Base-by-base conservation (phyloP, 768 basidiomycete genomes). In the Grammothele lineata region DNA sequence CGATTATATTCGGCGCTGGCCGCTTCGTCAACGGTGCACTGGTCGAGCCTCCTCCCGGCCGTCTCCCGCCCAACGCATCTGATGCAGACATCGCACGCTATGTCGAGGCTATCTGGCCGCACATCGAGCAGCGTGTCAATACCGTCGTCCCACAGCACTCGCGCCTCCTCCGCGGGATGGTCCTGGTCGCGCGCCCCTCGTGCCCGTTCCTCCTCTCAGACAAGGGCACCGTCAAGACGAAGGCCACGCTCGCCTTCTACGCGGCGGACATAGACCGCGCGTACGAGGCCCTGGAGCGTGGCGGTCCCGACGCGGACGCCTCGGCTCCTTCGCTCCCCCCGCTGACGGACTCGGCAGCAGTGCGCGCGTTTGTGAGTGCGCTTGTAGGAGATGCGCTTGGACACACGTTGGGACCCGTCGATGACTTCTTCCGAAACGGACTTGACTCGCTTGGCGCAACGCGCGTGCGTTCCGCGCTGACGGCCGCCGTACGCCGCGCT, bases 201-300 rank as follows among this genome's bases (percentile, higher is more conserved):
- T 57, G 53, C 24, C 62, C 62, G 4, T 62, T 65, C 47, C 21
- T 47, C 6, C 33, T 53, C n/a, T 58, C 55, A 6, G 54, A 54
- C 37, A 57, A 57, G 33, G 42, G 42, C 17, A 56, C 53, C 9
- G 40, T 53, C n/a, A 44, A 43, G 37, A 45, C 21, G 11, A 40
- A 45, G 27, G 52, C 40, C 8, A 38, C 51, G 9, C 37, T 70
- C 18, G 37, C 51, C 1, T 53, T 49, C 1, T 76, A 77, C 49
- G 62, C 61, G 9, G 47, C 55, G 0, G 76, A 78, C 46, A 75
- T 75, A 42, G 57, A 70, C 23, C 37, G 37, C 12, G 37, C 37
- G 37, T 38, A 38, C 37, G 37, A 60, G 57, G 2, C 37, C 66
- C 15, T 75, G 44, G 54, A 59, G 2, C 42, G 53, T 0, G 56